Conservation (phyloP, 2,329 filamentous ascomycete genomes). For the Cladosporium sphaerospermum region DNA sequence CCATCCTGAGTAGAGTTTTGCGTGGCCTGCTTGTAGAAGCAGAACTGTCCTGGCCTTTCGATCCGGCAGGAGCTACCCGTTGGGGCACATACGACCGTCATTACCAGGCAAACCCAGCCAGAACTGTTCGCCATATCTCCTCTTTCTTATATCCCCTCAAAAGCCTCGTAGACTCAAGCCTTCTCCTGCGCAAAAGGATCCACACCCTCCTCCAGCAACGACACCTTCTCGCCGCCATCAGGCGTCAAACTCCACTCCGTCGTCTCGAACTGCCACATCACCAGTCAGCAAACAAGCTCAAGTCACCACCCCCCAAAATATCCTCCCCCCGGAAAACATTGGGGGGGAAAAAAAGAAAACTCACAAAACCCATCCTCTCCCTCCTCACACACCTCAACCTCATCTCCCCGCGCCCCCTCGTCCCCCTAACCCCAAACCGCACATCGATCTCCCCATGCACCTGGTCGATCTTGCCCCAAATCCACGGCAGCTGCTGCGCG, state of each 20-base stretch:
- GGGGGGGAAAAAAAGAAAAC: slow-evolving; percentile 23
- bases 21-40: no score
- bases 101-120: no score
- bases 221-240: slow-evolving; percentile 52
- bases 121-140: no score
- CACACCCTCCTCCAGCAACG: slow-evolving; percentile 62
- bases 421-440: slow-evolving; percentile 77
- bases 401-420: slow-evolving; percentile 64
- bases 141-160: not conserved
- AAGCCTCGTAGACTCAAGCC: not conserved
- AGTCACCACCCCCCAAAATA: not conserved
- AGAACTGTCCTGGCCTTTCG: no score
- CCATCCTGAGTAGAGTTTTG: no score
- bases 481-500: slow-evolving; percentile 44
- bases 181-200: slow-evolving; percentile 11
- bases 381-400: slow-evolving; percentile 71
- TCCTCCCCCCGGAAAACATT: no score
- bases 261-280: slow-evolving; percentile 63
- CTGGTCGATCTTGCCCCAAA: slow-evolving; percentile 72
- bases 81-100: no score
- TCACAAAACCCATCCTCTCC: slow-evolving; percentile 53
- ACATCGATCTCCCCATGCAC: slow-evolving; percentile 87
- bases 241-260: slow-evolving; percentile 81
- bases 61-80: no score
- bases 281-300: not conserved